These are phyloP conservation scores for Pelagophyceae sp. DNA, from an alignment of 352 stramenopile genomes.

Conservation along the genomic window DNA sequence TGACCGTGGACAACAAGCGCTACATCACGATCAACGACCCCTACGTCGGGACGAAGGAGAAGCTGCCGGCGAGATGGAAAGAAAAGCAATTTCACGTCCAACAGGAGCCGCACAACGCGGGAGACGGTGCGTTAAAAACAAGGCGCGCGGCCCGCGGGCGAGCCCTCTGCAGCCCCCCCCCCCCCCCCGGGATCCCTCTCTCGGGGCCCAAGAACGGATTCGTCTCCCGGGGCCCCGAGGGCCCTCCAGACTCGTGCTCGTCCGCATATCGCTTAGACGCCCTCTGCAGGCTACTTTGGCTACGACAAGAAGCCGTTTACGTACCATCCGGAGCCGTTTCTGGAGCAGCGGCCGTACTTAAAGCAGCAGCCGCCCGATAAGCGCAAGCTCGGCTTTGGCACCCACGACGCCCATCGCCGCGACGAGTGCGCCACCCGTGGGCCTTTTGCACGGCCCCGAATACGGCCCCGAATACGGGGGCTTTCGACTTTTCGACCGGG, in stretches of 20 bases:
- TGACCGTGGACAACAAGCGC: conserved; percentile 36
- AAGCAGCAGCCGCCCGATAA: conserved; percentile 68
- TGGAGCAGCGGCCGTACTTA: conserved; percentile 70
- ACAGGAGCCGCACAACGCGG: conserved; percentile 39
- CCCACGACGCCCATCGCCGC: conserved; percentile 69
- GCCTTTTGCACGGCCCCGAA: too few relatives aligned
- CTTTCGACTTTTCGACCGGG: too few relatives aligned
- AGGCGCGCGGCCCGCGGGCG: too few relatives aligned
- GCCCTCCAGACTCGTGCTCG: too few relatives aligned
- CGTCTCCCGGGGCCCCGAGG: too few relatives aligned
- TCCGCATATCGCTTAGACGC: too few relatives aligned
- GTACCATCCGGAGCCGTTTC: conserved; percentile 68
- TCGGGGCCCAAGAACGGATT: too few relatives aligned
- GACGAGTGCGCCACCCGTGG: too few relatives aligned
- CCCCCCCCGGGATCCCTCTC: too few relatives aligned
- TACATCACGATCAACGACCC: conserved; percentile 43
- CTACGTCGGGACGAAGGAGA: conserved; percentile 35
- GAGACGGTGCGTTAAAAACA: too few relatives aligned
- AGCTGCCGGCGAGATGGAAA: conserved; percentile 37
- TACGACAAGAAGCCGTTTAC: conserved; percentile 50
- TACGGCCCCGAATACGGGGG: too few relatives aligned
- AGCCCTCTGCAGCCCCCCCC: too few relatives aligned
- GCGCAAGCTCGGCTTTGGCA: conserved; percentile 75
- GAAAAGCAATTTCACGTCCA: conserved; percentile 41
- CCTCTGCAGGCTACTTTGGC: conserved; percentile 67